Conservation (phyloP, 441 rosid genomes). For the Lepidium campestre region DNA sequence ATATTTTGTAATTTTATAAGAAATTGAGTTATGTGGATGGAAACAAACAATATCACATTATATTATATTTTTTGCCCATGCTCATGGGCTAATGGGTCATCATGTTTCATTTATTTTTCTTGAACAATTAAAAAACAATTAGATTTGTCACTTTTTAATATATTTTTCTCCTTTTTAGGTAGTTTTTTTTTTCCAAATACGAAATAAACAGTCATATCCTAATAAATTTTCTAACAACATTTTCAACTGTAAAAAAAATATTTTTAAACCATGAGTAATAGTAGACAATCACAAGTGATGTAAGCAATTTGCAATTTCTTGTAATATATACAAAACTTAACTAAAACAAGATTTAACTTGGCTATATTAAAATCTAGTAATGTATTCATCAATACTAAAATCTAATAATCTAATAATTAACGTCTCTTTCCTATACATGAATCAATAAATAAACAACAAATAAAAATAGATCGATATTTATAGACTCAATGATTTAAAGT, state of each 20-base stretch:
- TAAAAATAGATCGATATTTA: background rate
- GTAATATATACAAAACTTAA: background rate
- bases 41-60: background rate
- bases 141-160: background rate
- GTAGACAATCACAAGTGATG: background rate
- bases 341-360: background rate
- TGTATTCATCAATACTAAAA: background rate
- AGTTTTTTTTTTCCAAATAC: background rate
- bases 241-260: background rate
- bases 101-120: background rate
- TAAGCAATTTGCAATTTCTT: background rate
- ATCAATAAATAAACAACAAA: conserved; percentile 11
- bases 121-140: background rate
- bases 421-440: background rate
- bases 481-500: conserved; percentile 21
- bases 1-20: background rate
- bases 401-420: background rate
- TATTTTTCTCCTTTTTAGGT: background rate
- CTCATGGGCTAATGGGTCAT: background rate
- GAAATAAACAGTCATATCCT: background rate
- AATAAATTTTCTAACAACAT: background rate
- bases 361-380: background rate
- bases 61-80: background rate
- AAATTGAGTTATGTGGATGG: background rate
- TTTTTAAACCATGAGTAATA: background rate